These are phyloP conservation scores for Alnus rubra DNA, from an alignment of 306 rosid species.

Conservation along the genomic window DNA sequence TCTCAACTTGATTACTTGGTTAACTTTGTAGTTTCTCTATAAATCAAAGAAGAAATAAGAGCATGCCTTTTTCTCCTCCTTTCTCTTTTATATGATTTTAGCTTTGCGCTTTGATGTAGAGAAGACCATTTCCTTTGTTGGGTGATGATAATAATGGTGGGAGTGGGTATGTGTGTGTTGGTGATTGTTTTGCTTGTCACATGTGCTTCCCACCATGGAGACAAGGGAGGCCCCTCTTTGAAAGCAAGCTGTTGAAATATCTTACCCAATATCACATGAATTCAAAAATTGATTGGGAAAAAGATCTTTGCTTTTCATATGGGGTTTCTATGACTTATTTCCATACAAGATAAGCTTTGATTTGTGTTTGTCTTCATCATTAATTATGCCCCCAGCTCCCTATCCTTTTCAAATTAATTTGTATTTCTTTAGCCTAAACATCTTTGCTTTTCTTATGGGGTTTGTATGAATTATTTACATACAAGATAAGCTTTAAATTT, in stretches of 20 bases:
- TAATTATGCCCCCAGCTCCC: conserved; percentile 8
- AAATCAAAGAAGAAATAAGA: conserved; percentile 1
- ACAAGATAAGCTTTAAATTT: conserved; percentile 32
- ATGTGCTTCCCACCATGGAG: conserved; percentile 72
- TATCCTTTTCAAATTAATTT: conserved; percentile 13
- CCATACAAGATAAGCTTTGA: conserved; percentile 31
- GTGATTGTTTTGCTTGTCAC: conserved; percentile 64
- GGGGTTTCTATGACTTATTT: conserved; percentile 10
- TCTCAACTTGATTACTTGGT: conserved; percentile 12
- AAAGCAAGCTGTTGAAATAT: conserved; percentile 54
- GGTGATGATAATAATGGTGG: conserved; percentile 43
- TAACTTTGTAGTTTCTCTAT: neutral
- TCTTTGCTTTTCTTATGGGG: conserved; percentile 22
- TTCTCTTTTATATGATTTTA: neutral
- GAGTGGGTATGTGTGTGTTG: conserved; percentile 42
- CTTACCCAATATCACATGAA: conserved; percentile 28
- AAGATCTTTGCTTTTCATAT: conserved; percentile 26
- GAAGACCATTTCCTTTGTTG: conserved; percentile 31
- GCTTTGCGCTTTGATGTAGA: conserved; percentile 26
- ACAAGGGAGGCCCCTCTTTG: conserved; percentile 63
- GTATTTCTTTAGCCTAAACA: conserved; percentile 1
- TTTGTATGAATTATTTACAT: conserved; percentile 10
- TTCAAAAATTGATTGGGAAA: conserved; percentile 48
- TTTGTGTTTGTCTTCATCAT: conserved; percentile 38
- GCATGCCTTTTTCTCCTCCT: neutral